Conservation (phyloP, 2,329 filamentous ascomycete species). For the Colletotrichum scovillei region DNA sequence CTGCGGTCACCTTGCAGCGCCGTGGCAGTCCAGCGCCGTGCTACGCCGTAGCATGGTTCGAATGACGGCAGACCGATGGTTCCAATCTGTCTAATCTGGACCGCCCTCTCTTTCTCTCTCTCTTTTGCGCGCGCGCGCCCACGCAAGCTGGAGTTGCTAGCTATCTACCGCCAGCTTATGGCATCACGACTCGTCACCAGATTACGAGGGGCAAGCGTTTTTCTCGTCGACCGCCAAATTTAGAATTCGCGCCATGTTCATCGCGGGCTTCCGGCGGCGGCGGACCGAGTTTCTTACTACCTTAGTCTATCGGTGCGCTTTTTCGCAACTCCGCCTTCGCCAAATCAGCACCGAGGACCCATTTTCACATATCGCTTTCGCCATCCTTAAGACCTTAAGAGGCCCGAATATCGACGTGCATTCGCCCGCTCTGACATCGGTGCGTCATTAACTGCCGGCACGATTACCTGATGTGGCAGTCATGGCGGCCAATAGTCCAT, state of each 20-base stretch:
- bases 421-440: conserved; percentile 33
- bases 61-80: conserved; percentile 11
- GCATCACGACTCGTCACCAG: conserved; percentile 7
- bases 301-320: not conserved
- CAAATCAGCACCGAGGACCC: not conserved
- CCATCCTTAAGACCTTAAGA: conserved; percentile 10
- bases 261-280: not conserved
- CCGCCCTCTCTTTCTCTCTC: too few relatives aligned
- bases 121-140: not conserved
- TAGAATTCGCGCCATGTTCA: conserved; percentile 10
- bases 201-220: not conserved
- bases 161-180: conserved; percentile 16
- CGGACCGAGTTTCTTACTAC: not conserved
- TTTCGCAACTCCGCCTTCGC: not conserved
- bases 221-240: conserved; percentile 1
- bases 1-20: conserved; percentile 24
- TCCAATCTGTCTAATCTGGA: not conserved
- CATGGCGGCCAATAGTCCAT: conserved; percentile 35
- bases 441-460: conserved; percentile 29
- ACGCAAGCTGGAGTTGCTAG: not conserved
- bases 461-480: conserved; percentile 27
- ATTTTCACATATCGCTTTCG: conserved; percentile 1
- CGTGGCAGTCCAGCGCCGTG: conserved; percentile 20
- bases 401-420: conserved; percentile 20
- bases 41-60: conserved; percentile 13